A percentile compares a stretch with the other conserved stretches of the same genome.
phyloP scores from a whole-genome alignment of 345 rosid genomes.

The Brassica cretica region DNA sequence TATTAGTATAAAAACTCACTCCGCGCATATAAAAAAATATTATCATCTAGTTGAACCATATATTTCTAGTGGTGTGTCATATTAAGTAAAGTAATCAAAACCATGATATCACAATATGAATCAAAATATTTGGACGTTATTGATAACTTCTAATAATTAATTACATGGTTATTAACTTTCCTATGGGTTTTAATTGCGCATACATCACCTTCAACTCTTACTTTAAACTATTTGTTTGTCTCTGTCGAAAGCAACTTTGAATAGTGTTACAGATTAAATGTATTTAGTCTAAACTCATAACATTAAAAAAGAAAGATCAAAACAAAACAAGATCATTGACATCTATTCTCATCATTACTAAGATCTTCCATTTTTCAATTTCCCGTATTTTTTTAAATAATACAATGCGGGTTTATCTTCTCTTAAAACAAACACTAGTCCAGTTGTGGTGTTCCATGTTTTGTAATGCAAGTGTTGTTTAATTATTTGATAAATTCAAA shows the following conservation, averaged over 20 bases:
- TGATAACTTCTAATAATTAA: background rate
- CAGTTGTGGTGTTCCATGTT: constrained; percentile 1
- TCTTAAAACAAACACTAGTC: background rate
- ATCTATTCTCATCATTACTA: constrained; percentile 33
- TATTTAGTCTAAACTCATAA: constrained; percentile 8
- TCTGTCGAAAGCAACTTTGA: constrained; percentile 24
- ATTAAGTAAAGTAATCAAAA: background rate
- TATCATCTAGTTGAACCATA: background rate
- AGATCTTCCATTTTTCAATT: constrained; percentile 13
- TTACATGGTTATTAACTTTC: background rate
- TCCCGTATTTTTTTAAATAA: background rate
- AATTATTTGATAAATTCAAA: constrained; percentile 7
- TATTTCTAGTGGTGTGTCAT: background rate
- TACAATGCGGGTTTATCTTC: constrained; percentile 2
- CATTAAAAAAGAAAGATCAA: background rate
- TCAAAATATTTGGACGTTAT: background rate
- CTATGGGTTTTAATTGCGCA: background rate
- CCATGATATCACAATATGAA: background rate
- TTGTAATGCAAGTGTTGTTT: constrained; percentile 15
- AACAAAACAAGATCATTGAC: constrained; percentile 17
- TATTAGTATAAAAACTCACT: too few species aligned
- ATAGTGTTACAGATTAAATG: constrained; percentile 12
- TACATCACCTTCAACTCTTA: constrained; percentile 10
- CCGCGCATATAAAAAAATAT: too few species aligned
- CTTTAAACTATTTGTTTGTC: constrained; percentile 12